Evolutionary conservation across 208 protist species (phyloP), one percentile per base, ranked within the genome.

Genomic region (Tetramitus jugosus): DNA sequence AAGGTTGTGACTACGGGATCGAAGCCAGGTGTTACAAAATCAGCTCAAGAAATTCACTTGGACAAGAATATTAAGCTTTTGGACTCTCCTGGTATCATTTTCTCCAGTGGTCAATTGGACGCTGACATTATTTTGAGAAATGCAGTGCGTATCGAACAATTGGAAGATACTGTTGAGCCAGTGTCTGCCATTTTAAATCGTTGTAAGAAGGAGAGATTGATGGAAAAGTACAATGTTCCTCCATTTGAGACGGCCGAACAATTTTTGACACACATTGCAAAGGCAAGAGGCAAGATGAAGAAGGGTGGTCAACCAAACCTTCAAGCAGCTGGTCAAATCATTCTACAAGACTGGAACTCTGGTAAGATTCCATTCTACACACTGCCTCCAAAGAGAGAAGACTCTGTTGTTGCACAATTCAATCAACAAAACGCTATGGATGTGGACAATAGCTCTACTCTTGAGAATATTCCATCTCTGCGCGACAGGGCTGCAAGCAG

Each of bases 41-140:
- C 10, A 40, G 92, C 91, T 80, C 95, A 95, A 40, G 92, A 96
- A 77, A 92, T 99, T 76, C 84, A 95, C 79, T 86, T 99, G 61
- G 94, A 96, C 77, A 94, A 91, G 20, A 89, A 97, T 71, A 93
- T 99, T 72, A 94, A 94, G 69, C 87, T 99, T 33, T 84, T 98
- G 75, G 96, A 99, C 83, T 96, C 89, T 80, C 96, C 96, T 31
- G 96, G 96, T 84, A 94, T 98, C 13, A 92, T 98, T 13, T 92
- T 89, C 23, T 87, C 91, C 29, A 91, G 85, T 33, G 87, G 90
- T 56, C 89, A 89, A 78, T 67, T 72, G 6, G 82, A 87, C 46
- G 87, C 88, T n/a, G 94, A 97, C 79, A 86, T 96, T 2, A 87
- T 98, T 60, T 84, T 98, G 60, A 85, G 94, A 33, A 97, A 97